Percentiles rank a stretch among this genome's conserved stretches.
Conservation (phyloP, 1,284 basidiomycete genomes). For the Xerocomus amazonicus region DNA sequence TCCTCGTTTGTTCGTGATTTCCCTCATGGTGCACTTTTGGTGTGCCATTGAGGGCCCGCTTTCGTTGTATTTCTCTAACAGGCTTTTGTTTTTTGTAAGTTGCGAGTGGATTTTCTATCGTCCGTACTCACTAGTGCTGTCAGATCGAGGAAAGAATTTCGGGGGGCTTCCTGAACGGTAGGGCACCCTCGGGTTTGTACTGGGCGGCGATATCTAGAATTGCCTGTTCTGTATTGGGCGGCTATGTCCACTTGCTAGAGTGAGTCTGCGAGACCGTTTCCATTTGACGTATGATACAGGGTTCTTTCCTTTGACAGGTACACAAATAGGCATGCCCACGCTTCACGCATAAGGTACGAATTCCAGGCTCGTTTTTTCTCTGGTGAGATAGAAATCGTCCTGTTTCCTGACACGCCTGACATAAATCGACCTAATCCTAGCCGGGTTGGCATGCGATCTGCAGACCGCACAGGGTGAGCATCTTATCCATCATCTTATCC, state of each 20-base stretch:
- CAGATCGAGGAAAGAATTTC: constrained; percentile 24
- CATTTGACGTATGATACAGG: neutral
- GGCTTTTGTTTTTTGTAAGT: constrained; percentile 21
- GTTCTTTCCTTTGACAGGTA: constrained; percentile 4
- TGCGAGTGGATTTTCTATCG: neutral
- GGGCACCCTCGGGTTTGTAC: constrained; percentile 8
- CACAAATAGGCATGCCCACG: constrained; percentile 1
- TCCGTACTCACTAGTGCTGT: neutral
- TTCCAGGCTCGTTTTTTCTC: constrained; percentile 21
- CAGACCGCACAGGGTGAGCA: constrained; percentile 22
- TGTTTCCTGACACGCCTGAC: neutral
- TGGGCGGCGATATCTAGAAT: constrained; percentile 9
- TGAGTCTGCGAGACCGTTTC: constrained; percentile 3
- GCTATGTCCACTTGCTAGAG: constrained; percentile 17
- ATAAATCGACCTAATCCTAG: constrained; percentile 2
- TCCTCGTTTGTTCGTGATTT: constrained; percentile 20
- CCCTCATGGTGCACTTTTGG: constrained; percentile 19
- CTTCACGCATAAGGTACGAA: constrained; percentile 21
- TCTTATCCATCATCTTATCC: neutral
- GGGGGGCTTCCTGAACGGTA: neutral
- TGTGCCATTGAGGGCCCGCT: constrained; percentile 17
- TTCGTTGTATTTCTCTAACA: constrained; percentile 23
- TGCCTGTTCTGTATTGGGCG: constrained; percentile 15
- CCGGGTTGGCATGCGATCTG: constrained; percentile 18
- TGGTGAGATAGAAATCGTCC: constrained; percentile 3